Evolutionary conservation across 148 eudicot genomes (phyloP), one percentile per base, ranked within the genome.

Genomic region (Nepenthes gracilis): DNA sequence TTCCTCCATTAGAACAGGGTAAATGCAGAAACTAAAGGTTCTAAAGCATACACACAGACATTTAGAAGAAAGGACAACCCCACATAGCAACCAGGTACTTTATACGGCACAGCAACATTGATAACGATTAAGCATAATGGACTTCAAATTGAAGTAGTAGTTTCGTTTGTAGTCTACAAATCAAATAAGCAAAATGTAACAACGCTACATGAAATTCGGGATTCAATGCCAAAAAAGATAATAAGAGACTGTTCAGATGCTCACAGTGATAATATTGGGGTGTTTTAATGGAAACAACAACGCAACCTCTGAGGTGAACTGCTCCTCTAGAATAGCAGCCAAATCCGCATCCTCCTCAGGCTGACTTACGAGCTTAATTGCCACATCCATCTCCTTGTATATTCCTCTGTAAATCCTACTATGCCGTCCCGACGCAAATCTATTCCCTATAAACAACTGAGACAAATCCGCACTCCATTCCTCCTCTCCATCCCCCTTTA

Each of bases 381-480:
- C 99, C 48, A 89, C 99, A 15, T 89, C 92, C 33, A 65, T 76
- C 47, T 75, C 85, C 64, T 89, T 84, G 64, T 93, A 93, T 45
- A 89, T 74, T 51, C 99, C 99, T 68, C 90, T 84, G 43, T 93
- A 93, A 47, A 93, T 86, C 67, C 99, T 80, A 60, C 99, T 93
- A 70, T 89, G 99, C 64, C 87, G 70, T 6, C 99, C 99, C 0
- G 89, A 70, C 1, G 97, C 99, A 60, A 93, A 93, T 45, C 89
- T 93, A 36, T 69, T 76, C 2, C 99, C 99, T 5, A 93, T 86
- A 33, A 75, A 82, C 33, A 93, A 67, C 72, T 86, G 80, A 13
- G 99, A 93, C 96, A 93, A 84, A 51, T 93, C 99, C 2, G 99
- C 99, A 60, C 95, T 81, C 99, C 99, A 93, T 63, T 78, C 80